Evolutionary conservation across 192 early-diverging fungal genomes (phyloP).

Genomic region (Gigaspora rosea): DNA sequence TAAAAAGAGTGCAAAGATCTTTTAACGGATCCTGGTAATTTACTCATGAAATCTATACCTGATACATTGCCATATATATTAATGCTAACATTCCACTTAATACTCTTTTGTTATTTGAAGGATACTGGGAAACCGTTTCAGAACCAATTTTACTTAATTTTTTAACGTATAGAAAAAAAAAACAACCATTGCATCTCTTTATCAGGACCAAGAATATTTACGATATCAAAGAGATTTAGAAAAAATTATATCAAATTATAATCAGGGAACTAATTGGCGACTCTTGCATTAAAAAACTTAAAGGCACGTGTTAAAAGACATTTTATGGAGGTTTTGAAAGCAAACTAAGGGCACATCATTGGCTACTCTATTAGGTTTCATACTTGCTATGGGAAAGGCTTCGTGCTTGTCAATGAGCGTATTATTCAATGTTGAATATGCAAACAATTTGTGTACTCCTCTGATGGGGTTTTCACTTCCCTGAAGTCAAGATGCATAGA

Average conservation of each 20-base stretch:
- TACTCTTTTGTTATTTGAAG: neutral
- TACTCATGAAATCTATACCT: neutral
- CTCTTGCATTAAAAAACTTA: neutral
- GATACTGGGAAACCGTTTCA: neutral
- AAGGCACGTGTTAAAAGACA: slow-evolving; percentile 14
- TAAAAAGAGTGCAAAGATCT: neutral
- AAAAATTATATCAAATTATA: neutral
- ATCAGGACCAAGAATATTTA: neutral
- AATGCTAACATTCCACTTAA: slow-evolving; percentile 3
- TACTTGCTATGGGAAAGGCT: slow-evolving; percentile 31
- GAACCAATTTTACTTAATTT: neutral
- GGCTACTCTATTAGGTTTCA: slow-evolving; percentile 7
- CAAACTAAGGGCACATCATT: slow-evolving; percentile 22
- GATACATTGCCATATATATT: neutral
- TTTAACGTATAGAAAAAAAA: slow-evolving; percentile 9
- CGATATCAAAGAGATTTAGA: neutral
- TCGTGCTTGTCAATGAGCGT: slow-evolving; percentile 15
- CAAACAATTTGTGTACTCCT: slow-evolving; percentile 2
- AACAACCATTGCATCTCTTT: neutral
- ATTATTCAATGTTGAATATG: slow-evolving; percentile 30
- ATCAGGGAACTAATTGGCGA: neutral
- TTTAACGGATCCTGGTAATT: neutral
- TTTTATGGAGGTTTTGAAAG: slow-evolving; percentile 6
- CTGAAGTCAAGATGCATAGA: neutral
- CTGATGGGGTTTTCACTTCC: neutral